Evolutionary conservation across 805 yeast species (phyloP), one percentile per base, ranked within the genome.

Genomic region (Metschnikowia similis): DNA sequence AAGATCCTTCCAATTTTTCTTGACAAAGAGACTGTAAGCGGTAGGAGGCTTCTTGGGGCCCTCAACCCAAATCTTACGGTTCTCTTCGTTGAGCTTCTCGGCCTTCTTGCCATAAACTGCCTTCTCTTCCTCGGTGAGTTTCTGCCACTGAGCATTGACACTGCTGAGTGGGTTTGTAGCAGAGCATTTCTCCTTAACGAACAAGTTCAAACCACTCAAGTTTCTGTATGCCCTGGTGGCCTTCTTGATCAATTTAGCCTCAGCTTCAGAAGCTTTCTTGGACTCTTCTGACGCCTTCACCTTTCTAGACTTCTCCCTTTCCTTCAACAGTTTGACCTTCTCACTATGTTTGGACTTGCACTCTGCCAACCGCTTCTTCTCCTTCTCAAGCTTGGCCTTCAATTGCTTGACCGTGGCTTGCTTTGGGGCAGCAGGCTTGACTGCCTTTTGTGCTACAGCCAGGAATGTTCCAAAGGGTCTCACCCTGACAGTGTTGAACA

Each of bases 41-140:
- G 47, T 51, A 4, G 63, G 53, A 6, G 75, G 74, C 6, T 58
- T 52, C 46, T 64, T 64, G 34, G 77, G 77, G 56, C 65, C 66
- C 1, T 71, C 69, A 2, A 62, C 56, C 56, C 55, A 69, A 27
- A 57, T 50, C 47, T 61, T 50, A 30, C 53, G 46, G 41, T 55
- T 56, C 36, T 63, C 63, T 10, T 57, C 66, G 50, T 69, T 69
- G 55, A 56, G 52, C 40, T 56, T 61, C n/a, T 59, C 60, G n/a
- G 70, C 72, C 48, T 60, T 56, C 2, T 45, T 53, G 16, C 52
- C 48, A 51, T 47, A 70, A 5, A 40, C 52, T 11, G 59, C 65
- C 56, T 65, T 67, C 51, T 72, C 75, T 31, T 48, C 49, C 7
- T 54, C 63, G 9, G 64, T 38, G 55, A 72, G 64, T 6, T 45